Evolutionary conservation across 805 yeast genomes (phyloP), one percentile per base, ranked within the genome.

Genomic region (Saturnispora kantuleensis): DNA sequence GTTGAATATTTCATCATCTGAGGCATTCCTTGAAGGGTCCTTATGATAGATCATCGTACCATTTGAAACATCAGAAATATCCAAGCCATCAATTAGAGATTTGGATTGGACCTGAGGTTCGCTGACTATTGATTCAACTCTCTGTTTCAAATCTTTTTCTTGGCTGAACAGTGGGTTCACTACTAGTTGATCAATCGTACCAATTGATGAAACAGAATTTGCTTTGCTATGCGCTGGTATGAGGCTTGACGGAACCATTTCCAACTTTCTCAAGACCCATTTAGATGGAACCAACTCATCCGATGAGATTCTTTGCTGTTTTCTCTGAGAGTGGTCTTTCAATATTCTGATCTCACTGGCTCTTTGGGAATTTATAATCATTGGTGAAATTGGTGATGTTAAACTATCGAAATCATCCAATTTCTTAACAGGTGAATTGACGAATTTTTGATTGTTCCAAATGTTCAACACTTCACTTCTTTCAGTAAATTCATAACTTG

Each of bases 391-490:
- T 8, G 63, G 63, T 35, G 59, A 56, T 39, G 54, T 51, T 12
- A 59, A 52, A 42, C 59, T 51, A 47, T 60, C 61, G 52, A 58
- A 60, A 30, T 39, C 50, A 42, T 43, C 35, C 47, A 45, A 15
- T 45, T 44, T 41, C 45, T 50, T 45, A 41, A 54, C 18, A 30
- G 54, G 15, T 46, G 41, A 33, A 39, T 54, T 42, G 4, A 30
- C 21, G 5, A 49, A 38, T 13, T 56, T 55, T 49, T 64, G 68
- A 6, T 56, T 53, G 21, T 63, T 16, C 57, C 53, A 6, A 51
- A 42, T 4, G 50, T 41, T 35, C 17, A 34, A 34, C 10, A 28
- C n/a, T 35, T 45, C 48, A 35, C 39, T 39, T 8, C 36, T 34
- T 18, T 35, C 44, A 9, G 46, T 13, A 9, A 38, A 21, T 38